phyloP scores from a whole-genome alignment of 176 grass and related monocot genomes.

The Tuctoria greenei region DNA sequence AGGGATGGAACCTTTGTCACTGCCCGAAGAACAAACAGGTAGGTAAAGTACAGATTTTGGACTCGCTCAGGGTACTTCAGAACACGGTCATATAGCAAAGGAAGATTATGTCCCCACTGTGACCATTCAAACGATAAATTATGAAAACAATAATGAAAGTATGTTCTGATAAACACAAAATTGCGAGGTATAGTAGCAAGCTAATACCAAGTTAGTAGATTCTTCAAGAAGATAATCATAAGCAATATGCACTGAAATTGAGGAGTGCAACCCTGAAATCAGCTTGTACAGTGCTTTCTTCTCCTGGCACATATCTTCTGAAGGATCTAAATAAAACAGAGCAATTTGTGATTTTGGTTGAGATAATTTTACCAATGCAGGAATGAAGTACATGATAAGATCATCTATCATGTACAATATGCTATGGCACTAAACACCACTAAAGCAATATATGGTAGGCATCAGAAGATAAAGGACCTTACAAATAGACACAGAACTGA shows the following conservation, averaged over 20 bases:
- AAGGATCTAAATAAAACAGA: conserved; percentile 66
- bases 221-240: conserved; percentile 76
- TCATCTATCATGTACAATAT: neutral
- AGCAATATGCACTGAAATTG: conserved; percentile 98
- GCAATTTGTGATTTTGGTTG: neutral
- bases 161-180: conserved; percentile 15
- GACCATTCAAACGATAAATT: conserved; percentile 26
- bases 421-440: neutral
- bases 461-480: neutral
- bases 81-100: conserved; percentile 81
- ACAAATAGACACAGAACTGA: neutral
- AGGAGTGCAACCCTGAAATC: conserved; percentile 94
- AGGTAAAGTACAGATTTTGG: conserved; percentile 84
- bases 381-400: neutral
- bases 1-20: conserved; percentile 70
- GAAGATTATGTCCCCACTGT: conserved; percentile 88
- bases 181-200: neutral
- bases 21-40: conserved; percentile 93
- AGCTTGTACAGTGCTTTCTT: conserved; percentile 89
- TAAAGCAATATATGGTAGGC: neutral
- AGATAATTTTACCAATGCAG: conserved; percentile 3
- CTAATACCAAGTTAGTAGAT: conserved; percentile 63
- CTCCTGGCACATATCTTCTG: conserved; percentile 83
- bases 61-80: conserved; percentile 84
- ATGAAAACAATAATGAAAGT: conserved; percentile 23